Base-by-base conservation (phyloP, 371 early-diverging fungal species). In the Rhizopus delemar region DNA sequence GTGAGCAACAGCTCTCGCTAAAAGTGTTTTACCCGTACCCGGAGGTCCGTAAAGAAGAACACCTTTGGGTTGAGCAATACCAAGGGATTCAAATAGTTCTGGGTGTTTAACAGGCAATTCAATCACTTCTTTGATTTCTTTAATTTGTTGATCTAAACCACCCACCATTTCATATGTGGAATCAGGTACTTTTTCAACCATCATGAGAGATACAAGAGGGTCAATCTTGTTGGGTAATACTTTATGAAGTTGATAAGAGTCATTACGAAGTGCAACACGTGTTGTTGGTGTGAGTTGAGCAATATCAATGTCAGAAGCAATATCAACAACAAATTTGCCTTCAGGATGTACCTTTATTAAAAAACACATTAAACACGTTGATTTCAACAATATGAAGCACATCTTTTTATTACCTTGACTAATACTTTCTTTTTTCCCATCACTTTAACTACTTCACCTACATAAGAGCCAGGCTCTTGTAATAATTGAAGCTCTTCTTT, bases 161-260 rank as follows among this genome's bases (percentile, higher is more conserved):
- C 99, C 99, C 11, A 99, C 97, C 83, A 99, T 99, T 58, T 90
- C 82, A 67, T 99, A 99, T 1, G 99, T 99, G 28, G 99, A 97
- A 78, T 99, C 99, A 4, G 99, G 99, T 74, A 98, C 99, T 74
- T 99, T 99, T 77, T 99, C 99, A 61, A 99, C 99, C 83, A 99
- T 99, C 99, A 99, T 99, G 86, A 99, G 95, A 13, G 99, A 99
- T 16, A 99, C 99, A 15, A 98, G 90, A 35, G 99, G 94, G 79
- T 99, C 99, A 64, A 99, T 99, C 80, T 96, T 98, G 73, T 99
- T 97, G 50, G 99, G 99, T 36, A 99, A 83, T n/a, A 99, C 98
- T 62, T 98, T 91, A 69, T 98, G 96, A 58, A 99, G 97, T 77
- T 98, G 97, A 74, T 99, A 99, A 71, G 93, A 90, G 74, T 99